Base-by-base conservation (phyloP, 495 filamentous ascomycete species). In the Physcia stellaris region DNA sequence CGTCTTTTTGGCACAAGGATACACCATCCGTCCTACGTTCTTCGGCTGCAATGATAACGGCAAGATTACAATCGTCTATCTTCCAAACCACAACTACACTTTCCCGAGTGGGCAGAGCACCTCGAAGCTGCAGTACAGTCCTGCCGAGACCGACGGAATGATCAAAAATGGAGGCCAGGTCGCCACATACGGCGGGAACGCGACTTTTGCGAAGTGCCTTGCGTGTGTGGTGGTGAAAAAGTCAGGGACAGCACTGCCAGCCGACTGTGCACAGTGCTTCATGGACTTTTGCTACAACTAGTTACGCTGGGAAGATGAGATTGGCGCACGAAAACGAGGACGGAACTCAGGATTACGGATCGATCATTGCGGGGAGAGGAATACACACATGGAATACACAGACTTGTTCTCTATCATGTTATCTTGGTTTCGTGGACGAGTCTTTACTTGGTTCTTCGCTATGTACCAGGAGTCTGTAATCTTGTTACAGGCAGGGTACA, bases 171-270 rank as follows among this genome's bases (percentile, higher is more conserved):
- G 63, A 3, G 50, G 42, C 10, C 36, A 48, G 29, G 52, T 66
- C 18, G 55, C 55, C 2, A 62, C 35, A 24, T 52, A 62, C 37
- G 51, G 49, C 1, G 47, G 42, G 2, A 45, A 47, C 7, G 24
- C 4, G 0, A 45, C 41, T 2, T 68, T 58, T 53, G 45, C 46
- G 24, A 50, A 44, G 4, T 68, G 62, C 41, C 40, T 68, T 32
- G 60, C 47, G 17, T 68, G 65, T 50, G 63, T 54, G 16, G 46
- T 67, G 28, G 46, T 58, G 46, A 57, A 56, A 43, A 55, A 49
- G 43, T 54, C 50, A 18, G 62, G 47, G n/a, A 33, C 22, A 26
- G 32, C 4, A 22, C 40, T 56, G 37, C 55, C 53, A 21, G 39
- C 32, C 22, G 52, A 31, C 26, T 68, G 64, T 39, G 43, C 46